Evolutionary conservation across 768 basidiomycete species (phyloP), one percentile per base, ranked within the genome.

Genomic region (Mycena latifolia): DNA sequence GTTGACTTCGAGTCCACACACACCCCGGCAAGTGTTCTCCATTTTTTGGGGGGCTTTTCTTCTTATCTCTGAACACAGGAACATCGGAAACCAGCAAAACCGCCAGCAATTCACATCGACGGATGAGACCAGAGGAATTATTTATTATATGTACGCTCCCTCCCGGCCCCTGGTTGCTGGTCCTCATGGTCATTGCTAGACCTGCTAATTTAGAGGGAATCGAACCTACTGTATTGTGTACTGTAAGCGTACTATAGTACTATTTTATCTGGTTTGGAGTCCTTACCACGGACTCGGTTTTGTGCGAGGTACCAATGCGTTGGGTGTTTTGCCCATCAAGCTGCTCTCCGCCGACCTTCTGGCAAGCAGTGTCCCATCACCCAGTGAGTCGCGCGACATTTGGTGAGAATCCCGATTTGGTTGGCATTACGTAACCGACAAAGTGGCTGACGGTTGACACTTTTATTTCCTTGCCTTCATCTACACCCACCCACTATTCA

Each of bases 1-100:
- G 94, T 97, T 63, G 96, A 98, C 78, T 92, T 97, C 73, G 96
- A 97, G 79, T 91, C 92, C 7, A 91, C 90, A n/a, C 95, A 96
- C 78, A 73, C 81, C 18, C 86, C 85, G 45, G 85, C 84, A 71
- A 27, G 82, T 72, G 22, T 18, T 53, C 41, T 17, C 1, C 7
- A 61, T 46, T 20, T 12, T 41, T 54, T 47, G 37, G 25, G 27
- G 61, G 45, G 18, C 22, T 28, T 17, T 65, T 50, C 24, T 24
- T 24, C 14, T 43, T n/a, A 68, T 41, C 60, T 46, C 39, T 59
- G 56, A 25, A 22, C 50, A 18, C 52, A 86, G 85, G 85, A 86
- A 77, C 85, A 86, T 72, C 82, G 85, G 63, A 86, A 85, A 77
- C 52, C 70, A 20, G 68, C 74, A 39, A 80, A 76, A 53, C 47